Evolutionary conservation across 164 flowering plant species (phyloP).

Genomic region (Magnolia changhungtana): DNA sequence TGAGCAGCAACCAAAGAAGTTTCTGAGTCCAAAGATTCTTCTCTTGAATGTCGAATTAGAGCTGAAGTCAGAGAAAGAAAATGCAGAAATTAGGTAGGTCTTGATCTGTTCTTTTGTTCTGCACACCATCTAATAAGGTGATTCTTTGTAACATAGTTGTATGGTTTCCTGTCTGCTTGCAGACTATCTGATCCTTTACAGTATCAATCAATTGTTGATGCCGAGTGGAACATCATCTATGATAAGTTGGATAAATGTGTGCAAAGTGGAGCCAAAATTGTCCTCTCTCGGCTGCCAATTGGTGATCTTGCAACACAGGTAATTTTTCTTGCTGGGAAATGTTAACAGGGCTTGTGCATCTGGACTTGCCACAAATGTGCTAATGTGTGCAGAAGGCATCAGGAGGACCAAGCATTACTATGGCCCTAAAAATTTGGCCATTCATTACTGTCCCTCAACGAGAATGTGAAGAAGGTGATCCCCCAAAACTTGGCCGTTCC

Average conservation of each 20-base stretch:
- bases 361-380: too few relatives aligned
- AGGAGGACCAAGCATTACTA: too few relatives aligned
- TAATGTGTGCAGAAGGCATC: too few relatives aligned
- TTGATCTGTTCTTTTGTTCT: neutral
- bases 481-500: too few relatives aligned
- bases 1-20: conserved; percentile 98
- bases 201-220: conserved; percentile 98
- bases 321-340: neutral
- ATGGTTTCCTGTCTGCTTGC: conserved; percentile 13
- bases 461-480: too few relatives aligned
- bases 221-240: conserved; percentile 99
- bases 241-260: conserved; percentile 98
- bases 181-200: conserved; percentile 93
- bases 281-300: conserved; percentile 91
- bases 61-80: conserved; percentile 97
- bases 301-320: conserved; percentile 99
- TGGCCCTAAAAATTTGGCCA: too few relatives aligned
- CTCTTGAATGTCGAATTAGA: conserved; percentile 87
- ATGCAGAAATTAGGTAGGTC: conserved; percentile 92
- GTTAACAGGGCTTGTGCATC: too few relatives aligned
- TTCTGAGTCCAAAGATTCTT: conserved; percentile 77
- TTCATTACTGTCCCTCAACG: too few relatives aligned
- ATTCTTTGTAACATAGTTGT: neutral
- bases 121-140: neutral
- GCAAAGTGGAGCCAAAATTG: conserved; percentile 89